These are phyloP conservation scores for Sporormia fimetaria DNA, from an alignment of 495 filamentous ascomycete genomes.

Conservation along the genomic window DNA sequence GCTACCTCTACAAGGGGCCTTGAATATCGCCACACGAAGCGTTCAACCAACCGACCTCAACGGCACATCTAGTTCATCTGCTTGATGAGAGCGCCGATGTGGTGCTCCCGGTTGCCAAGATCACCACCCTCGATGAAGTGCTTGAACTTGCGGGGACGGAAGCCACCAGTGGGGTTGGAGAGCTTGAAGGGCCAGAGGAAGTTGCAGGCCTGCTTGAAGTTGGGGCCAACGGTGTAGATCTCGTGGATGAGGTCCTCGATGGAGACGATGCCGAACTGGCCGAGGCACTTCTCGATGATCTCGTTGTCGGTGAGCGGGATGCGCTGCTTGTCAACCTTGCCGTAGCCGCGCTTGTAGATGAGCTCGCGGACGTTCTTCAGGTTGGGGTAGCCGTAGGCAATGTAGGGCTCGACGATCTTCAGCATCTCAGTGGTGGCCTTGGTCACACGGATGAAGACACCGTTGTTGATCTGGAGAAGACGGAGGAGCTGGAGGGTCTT, in stretches of 20 bases:
- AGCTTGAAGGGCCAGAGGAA: slow-evolving; percentile 99
- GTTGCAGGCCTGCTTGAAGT: slow-evolving; percentile 99
- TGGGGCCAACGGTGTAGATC: slow-evolving; percentile 76
- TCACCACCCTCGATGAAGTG: slow-evolving; percentile 99
- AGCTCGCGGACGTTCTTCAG: slow-evolving; percentile 97
- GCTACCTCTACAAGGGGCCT: no score
- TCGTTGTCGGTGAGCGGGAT: slow-evolving; percentile 93
- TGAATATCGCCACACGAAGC: no score
- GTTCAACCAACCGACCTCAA: no score
- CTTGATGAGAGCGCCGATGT: slow-evolving; percentile 91
- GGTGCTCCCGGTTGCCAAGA: slow-evolving; percentile 92
- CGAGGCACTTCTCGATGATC: slow-evolving; percentile 88
- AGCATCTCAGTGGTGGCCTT: slow-evolving; percentile 98
- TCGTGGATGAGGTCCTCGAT: slow-evolving; percentile 99
- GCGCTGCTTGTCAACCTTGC: slow-evolving; percentile 73
- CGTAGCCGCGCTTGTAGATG: slow-evolving; percentile 58
- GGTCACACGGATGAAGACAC: slow-evolving; percentile 91
- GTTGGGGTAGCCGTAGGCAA: slow-evolving; percentile 98
- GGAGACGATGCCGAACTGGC: slow-evolving; percentile 97
- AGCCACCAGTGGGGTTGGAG: slow-evolving; percentile 91
- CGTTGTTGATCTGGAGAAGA: slow-evolving; percentile 99
- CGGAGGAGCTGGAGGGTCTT: slow-evolving; percentile 99
- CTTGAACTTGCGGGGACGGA: slow-evolving; percentile 93
- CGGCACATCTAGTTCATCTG: slow-evolving; percentile 83
- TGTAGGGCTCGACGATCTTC: slow-evolving; percentile 90